phyloP scores from a whole-genome alignment of 1,284 basidiomycete species.

The Inonotus hispidus region DNA sequence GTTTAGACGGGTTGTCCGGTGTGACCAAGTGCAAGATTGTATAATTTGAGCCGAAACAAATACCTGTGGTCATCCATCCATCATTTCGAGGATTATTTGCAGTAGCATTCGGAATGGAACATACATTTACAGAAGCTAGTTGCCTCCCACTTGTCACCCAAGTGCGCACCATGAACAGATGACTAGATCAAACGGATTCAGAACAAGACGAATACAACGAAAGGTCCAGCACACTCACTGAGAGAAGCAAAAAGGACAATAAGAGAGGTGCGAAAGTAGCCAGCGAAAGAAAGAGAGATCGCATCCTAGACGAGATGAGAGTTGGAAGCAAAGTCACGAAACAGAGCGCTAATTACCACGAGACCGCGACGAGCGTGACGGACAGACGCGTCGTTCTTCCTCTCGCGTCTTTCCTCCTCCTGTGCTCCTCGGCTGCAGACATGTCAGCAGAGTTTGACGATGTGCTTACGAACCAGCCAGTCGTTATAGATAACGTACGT shows the following conservation, averaged over 20 bases:
- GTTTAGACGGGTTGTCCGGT: slow-evolving; percentile 81
- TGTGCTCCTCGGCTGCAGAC: background rate
- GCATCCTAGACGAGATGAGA: background rate
- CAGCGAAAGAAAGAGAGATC: background rate
- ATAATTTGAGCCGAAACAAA: slow-evolving; percentile 86
- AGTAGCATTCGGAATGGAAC: slow-evolving; percentile 10
- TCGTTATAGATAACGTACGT: slow-evolving; percentile 94
- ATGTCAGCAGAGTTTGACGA: slow-evolving; percentile 86
- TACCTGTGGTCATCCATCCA: slow-evolving; percentile 48
- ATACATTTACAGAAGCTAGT: slow-evolving; percentile 81
- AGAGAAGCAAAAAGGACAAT: background rate
- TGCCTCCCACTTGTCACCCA: slow-evolving; percentile 72
- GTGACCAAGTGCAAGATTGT: slow-evolving; percentile 79
- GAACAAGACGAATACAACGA: slow-evolving; percentile 7
- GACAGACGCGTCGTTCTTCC: slow-evolving; percentile 8
- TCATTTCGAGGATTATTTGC: background rate
- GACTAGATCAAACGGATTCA: slow-evolving; percentile 29
- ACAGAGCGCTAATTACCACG: background rate
- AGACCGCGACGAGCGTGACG: slow-evolving; percentile 4
- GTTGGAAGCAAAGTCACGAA: background rate
- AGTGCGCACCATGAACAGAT: slow-evolving; percentile 36
- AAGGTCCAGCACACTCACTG: background rate
- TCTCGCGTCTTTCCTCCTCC: background rate
- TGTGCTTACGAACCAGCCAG: slow-evolving; percentile 87
- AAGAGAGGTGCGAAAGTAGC: background rate